Percentiles rank a stretch among this genome's conserved stretches.
These are phyloP conservation scores for Pascua guehoae DNA, from an alignment of 1,284 basidiomycete species.

Conservation along the genomic window DNA sequence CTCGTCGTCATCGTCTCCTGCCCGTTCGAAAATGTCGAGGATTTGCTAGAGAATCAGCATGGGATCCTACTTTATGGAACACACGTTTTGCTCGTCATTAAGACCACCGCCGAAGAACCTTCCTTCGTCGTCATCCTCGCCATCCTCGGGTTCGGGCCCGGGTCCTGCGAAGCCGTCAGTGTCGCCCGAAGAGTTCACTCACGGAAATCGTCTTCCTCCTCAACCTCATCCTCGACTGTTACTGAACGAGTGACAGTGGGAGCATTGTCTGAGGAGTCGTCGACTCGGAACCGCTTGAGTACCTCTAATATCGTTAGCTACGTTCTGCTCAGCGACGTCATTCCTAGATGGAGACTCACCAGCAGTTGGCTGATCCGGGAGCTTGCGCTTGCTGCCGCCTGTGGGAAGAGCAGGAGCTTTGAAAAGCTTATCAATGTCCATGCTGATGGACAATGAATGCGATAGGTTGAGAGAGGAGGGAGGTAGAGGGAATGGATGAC, in stretches of 20 bases:
- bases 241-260: neutral
- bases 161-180: neutral
- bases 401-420: conserved; percentile 38
- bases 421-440: conserved; percentile 50
- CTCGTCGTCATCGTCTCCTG: conserved; percentile 62
- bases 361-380: conserved; percentile 74
- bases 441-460: conserved; percentile 8
- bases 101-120: conserved; percentile 90
- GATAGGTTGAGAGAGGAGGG: neutral
- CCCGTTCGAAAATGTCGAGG: conserved; percentile 69
- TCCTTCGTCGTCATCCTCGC: conserved; percentile 85
- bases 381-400: conserved; percentile 65
- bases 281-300: conserved; percentile 13
- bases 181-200: neutral
- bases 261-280: neutral
- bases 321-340: neutral
- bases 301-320: neutral
- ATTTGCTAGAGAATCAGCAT: conserved; percentile 41
- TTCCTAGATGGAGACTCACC: conserved; percentile 23
- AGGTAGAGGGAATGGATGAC: neutral
- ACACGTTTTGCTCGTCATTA: conserved; percentile 83
- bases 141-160: conserved; percentile 52
- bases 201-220: neutral
- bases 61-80: conserved; percentile 34
- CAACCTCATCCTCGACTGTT: neutral